Evolutionary conservation across 2,329 filamentous ascomycete species (phyloP).

Genomic region (Beauveria asiatica): DNA sequence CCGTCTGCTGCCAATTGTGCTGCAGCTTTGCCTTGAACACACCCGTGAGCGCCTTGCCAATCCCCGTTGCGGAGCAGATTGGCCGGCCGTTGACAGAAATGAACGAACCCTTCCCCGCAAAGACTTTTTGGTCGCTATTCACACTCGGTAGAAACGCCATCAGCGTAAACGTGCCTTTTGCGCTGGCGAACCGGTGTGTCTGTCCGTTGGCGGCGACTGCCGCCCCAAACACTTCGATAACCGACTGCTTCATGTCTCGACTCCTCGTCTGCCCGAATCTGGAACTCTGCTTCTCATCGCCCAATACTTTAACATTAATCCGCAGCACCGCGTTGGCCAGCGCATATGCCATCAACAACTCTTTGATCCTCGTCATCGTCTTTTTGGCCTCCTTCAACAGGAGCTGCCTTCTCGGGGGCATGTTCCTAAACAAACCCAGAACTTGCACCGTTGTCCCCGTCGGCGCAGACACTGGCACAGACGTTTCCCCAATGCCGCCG

Average conservation of each 20-base stretch:
- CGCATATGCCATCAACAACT: conserved; percentile 54
- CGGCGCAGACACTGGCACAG: conserved; percentile 37
- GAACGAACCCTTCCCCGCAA: conserved; percentile 44
- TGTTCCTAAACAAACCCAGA: conserved; percentile 46
- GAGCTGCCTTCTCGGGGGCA: conserved; percentile 56
- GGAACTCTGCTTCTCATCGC: conserved; percentile 45
- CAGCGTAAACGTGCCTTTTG: conserved; percentile 28
- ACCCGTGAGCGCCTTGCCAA: conserved; percentile 48
- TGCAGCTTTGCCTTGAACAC: conserved; percentile 37
- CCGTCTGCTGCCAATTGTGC: conserved; percentile 17
- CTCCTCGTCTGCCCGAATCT: conserved; percentile 50
- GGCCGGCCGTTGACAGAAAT: conserved; percentile 63
- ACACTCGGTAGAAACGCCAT: conserved; percentile 50
- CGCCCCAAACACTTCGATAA: conserved; percentile 53
- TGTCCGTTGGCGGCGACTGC: conserved; percentile 46
- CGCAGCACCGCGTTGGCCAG: conserved; percentile 56
- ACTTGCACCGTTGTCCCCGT: conserved; percentile 62
- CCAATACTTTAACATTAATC: conserved; percentile 51
- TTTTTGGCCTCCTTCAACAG: conserved; percentile 50
- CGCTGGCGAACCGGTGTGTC: conserved; percentile 17
- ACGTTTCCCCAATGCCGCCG: conserved; percentile 24
- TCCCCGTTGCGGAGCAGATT: conserved; percentile 45
- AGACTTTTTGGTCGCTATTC: conserved; percentile 33
- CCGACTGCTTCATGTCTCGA: conserved; percentile 46
- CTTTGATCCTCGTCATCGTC: conserved; percentile 47